phyloP scores from a whole-genome alignment of 768 basidiomycete species.

The Aureoboletus auriporus region DNA sequence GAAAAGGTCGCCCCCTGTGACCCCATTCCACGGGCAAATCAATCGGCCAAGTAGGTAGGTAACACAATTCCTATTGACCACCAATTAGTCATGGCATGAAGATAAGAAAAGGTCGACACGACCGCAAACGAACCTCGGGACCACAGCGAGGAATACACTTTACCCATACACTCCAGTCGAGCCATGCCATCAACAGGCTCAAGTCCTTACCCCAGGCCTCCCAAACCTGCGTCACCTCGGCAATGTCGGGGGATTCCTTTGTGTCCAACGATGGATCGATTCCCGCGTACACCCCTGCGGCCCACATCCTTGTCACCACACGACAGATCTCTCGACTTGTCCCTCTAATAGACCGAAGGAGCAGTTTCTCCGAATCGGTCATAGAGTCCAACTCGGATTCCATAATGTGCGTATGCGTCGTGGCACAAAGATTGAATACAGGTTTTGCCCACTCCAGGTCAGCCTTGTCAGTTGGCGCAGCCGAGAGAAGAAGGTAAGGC shows the following conservation, averaged over 20 bases:
- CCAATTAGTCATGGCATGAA: no score
- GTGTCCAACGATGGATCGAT: no score
- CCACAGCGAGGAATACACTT: conserved; percentile 45
- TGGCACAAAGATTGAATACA: conserved; percentile 28
- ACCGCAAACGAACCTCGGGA: conserved; percentile 37
- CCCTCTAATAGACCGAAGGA: conserved; percentile 27
- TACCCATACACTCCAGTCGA: conserved; percentile 37
- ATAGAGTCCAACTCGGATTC: conserved; percentile 7
- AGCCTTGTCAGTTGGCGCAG: conserved; percentile 4
- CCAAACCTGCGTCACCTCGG: no score
- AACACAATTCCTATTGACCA: conserved; percentile 10
- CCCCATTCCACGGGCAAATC: no score
- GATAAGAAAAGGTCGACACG: neutral
- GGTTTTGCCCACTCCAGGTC: conserved; percentile 26
- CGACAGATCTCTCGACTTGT: no score
- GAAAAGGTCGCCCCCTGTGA: no score
- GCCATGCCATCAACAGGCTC: conserved; percentile 38
- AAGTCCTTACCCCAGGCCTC: no score
- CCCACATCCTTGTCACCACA: no score
- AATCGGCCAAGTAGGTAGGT: conserved; percentile 15
- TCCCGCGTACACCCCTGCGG: no score
- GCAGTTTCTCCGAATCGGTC: conserved; percentile 25
- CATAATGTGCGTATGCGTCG: conserved; percentile 20
- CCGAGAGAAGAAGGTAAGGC: conserved; percentile 25
- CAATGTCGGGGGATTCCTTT: no score